phyloP scores from a whole-genome alignment of 1,139 yeast species.

The Debaryomycetaceae sp. region DNA sequence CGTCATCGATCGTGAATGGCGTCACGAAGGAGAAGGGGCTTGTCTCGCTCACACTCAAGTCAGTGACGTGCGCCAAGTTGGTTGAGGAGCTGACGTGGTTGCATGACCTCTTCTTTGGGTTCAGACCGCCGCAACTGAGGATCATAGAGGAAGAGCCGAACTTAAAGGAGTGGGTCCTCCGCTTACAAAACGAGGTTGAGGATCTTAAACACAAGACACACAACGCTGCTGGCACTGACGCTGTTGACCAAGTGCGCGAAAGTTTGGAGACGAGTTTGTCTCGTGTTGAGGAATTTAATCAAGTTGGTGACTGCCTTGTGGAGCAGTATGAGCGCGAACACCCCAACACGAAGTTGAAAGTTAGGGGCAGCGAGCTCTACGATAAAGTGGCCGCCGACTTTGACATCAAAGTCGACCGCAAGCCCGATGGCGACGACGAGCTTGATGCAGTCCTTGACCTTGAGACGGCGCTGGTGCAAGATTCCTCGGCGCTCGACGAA shows the following conservation, averaged over 20 bases:
- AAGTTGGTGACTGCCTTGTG: too few relatives aligned
- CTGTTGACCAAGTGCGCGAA: too few relatives aligned
- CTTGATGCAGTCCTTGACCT: too few relatives aligned
- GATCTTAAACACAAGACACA: slow-evolving; percentile 8
- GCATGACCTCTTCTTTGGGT: slow-evolving; percentile 16
- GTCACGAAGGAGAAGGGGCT: slow-evolving; percentile 44
- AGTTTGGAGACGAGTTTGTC: too few relatives aligned
- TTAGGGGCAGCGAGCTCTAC: background rate
- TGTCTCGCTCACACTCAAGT: slow-evolving; percentile 39
- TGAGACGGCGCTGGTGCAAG: too few relatives aligned
- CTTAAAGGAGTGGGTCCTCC: slow-evolving; percentile 10
- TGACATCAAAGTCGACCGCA: background rate
- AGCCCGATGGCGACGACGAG: too few relatives aligned
- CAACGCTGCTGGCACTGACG: background rate
- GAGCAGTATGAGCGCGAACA: background rate
- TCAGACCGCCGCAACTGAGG: slow-evolving; percentile 15
- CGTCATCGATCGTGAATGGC: slow-evolving; percentile 41
- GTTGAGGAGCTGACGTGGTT: slow-evolving; percentile 37
- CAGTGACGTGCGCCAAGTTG: slow-evolving; percentile 34
- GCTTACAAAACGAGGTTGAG: slow-evolving; percentile 19
- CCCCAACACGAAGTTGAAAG: slow-evolving; percentile 2
- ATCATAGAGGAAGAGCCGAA: slow-evolving; percentile 16
- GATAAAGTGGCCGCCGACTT: background rate
- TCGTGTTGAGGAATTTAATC: too few relatives aligned
- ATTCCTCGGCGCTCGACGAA: too few relatives aligned